phyloP scores from a whole-genome alignment of 164 flowering plant genomes.

The Vitis rupestris region DNA sequence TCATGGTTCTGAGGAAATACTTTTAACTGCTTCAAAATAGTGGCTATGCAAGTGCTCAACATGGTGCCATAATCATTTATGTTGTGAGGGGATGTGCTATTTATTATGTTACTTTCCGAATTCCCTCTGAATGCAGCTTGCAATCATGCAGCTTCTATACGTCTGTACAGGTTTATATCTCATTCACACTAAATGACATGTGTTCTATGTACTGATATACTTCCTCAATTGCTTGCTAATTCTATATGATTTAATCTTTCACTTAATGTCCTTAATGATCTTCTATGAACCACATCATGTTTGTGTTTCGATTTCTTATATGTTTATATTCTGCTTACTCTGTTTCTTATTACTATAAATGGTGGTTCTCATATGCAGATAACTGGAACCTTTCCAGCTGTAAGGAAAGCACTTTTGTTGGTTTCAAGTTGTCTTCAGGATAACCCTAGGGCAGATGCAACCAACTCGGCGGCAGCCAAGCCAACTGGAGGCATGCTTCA shows the following conservation, averaged over 20 bases:
- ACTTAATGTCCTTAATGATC: neutral
- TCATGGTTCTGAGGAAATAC: no score
- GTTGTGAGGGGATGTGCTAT: neutral
- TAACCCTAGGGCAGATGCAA: slow-evolving; percentile 29
- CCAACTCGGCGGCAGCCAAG: slow-evolving; percentile 19
- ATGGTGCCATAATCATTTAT: neutral
- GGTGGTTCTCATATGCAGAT: slow-evolving; percentile 36
- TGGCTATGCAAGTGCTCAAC: neutral
- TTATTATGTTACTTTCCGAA: neutral
- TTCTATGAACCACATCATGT: neutral
- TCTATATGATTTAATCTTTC: no score
- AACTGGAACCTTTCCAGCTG: slow-evolving; percentile 44
- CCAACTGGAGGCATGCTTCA: slow-evolving; percentile 17
- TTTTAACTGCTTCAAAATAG: no score
- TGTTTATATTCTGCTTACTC: neutral
- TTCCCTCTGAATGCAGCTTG: neutral
- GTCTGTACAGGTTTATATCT: neutral
- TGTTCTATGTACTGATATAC: neutral
- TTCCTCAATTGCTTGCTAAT: neutral
- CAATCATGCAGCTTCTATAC: neutral
- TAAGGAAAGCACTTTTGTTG: slow-evolving; percentile 50
- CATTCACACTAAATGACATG: neutral
- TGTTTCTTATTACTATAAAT: neutral
- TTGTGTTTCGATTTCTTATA: neutral
- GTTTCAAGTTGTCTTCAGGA: slow-evolving; percentile 57